phyloP scores from a whole-genome alignment of 192 early-diverging fungal species.

The Fimicolochytrium jonesii region DNA sequence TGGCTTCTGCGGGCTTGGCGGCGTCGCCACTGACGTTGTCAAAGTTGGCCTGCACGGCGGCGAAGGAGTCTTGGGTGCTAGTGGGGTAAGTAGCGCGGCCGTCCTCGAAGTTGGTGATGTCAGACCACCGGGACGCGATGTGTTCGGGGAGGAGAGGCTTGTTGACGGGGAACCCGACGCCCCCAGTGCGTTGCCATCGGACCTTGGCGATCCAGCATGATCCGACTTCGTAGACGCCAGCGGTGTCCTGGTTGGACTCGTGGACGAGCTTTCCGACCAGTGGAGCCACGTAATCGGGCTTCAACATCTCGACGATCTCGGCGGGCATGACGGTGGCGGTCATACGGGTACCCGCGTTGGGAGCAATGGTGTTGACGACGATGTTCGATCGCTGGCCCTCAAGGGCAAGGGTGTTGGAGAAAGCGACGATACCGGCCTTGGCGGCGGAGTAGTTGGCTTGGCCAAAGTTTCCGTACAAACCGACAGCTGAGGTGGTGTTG shows the following conservation, averaged over 20 bases:
- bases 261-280: slow-evolving; percentile 92
- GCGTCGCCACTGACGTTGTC: slow-evolving; percentile 51
- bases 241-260: slow-evolving; percentile 76
- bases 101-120: slow-evolving; percentile 91
- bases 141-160: slow-evolving; percentile 78
- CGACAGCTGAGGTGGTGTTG: slow-evolving; percentile 92
- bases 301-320: slow-evolving; percentile 90
- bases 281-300: slow-evolving; percentile 96
- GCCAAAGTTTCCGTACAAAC: slow-evolving; percentile 84
- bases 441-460: slow-evolving; percentile 96
- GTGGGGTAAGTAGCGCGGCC: slow-evolving; percentile 88
- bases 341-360: slow-evolving; percentile 96
- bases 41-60: slow-evolving; percentile 81
- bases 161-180: slow-evolving; percentile 87
- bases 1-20: slow-evolving; percentile 46
- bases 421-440: slow-evolving; percentile 86
- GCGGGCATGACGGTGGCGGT: slow-evolving; percentile 94
- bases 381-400: slow-evolving; percentile 92
- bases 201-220: slow-evolving; percentile 62
- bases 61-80: slow-evolving; percentile 72
- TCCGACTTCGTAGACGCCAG: slow-evolving; percentile 57
- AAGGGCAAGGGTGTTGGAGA: slow-evolving; percentile 86
- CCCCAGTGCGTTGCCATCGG: slow-evolving; percentile 93
- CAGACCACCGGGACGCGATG: slow-evolving; percentile 70
- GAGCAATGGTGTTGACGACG: slow-evolving; percentile 90